phyloP scores from a whole-genome alignment of 2,329 filamentous ascomycete genomes.

The Leptographium galeiforme region DNA sequence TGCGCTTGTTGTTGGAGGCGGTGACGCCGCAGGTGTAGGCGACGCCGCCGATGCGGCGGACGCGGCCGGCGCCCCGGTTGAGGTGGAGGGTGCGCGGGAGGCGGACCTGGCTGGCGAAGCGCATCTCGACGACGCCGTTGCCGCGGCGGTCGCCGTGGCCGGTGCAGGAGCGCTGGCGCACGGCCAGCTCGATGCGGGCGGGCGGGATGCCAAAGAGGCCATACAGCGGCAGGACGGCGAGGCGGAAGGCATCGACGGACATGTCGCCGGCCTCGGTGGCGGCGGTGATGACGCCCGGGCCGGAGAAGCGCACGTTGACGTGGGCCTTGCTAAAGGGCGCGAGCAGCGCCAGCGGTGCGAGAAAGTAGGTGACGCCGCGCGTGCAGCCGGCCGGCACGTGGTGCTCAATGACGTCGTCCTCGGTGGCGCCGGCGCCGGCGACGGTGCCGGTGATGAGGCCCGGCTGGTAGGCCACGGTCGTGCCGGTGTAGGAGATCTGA shows the following conservation, averaged over 20 bases:
- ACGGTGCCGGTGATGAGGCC: slow-evolving; percentile 82
- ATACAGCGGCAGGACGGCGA: slow-evolving; percentile 80
- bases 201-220: slow-evolving; percentile 74
- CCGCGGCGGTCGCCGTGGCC: slow-evolving; percentile 65
- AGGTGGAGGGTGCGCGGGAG: slow-evolving; percentile 90
- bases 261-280: slow-evolving; percentile 75
- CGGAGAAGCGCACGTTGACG: slow-evolving; percentile 80
- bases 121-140: slow-evolving; percentile 81
- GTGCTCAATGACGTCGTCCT: slow-evolving; percentile 68
- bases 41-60: slow-evolving; percentile 82
- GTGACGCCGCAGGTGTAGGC: slow-evolving; percentile 88
- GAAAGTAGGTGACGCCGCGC: slow-evolving; percentile 80
- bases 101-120: slow-evolving; percentile 86
- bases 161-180: slow-evolving; percentile 67
- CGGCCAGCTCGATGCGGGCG: slow-evolving; percentile 71
- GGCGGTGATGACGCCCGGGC: slow-evolving; percentile 83
- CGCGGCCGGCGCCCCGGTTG: slow-evolving; percentile 63
- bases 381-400: slow-evolving; percentile 63
- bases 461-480: slow-evolving; percentile 80
- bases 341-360: slow-evolving; percentile 77
- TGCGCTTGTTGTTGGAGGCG: slow-evolving; percentile 82
- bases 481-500: slow-evolving; percentile 94
- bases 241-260: slow-evolving; percentile 85
- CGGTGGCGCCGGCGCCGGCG: slow-evolving; percentile 52
- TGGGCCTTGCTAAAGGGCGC: slow-evolving; percentile 87